These are phyloP conservation scores for Colletotrichum sp. DNA, from an alignment of 2,329 filamentous ascomycete genomes.

Conservation along the genomic window DNA sequence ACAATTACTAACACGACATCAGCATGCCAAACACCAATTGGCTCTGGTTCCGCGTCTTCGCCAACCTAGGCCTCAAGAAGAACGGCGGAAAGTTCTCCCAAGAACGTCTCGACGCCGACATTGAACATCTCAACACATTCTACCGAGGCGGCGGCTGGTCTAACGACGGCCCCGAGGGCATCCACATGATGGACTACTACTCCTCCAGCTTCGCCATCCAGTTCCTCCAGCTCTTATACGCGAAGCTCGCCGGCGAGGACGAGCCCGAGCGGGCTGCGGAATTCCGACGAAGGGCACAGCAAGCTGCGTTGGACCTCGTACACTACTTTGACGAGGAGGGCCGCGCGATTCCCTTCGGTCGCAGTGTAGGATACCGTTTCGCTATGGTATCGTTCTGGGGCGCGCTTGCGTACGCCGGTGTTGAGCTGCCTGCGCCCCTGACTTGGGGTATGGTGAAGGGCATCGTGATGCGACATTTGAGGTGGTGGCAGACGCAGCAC, in stretches of 20 bases:
- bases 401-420: slow-evolving; percentile 75
- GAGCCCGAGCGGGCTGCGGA: slow-evolving; percentile 71
- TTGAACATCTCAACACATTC: slow-evolving; percentile 80
- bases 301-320: slow-evolving; percentile 72
- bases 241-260: slow-evolving; percentile 70
- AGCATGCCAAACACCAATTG: slow-evolving; percentile 74
- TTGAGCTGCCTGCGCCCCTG: slow-evolving; percentile 73
- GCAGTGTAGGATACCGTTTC: slow-evolving; percentile 82
- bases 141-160: slow-evolving; percentile 85
- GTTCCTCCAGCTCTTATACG: slow-evolving; percentile 78
- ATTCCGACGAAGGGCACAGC: slow-evolving; percentile 71
- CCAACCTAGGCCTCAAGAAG: slow-evolving; percentile 77
- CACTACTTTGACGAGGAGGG: slow-evolving; percentile 79
- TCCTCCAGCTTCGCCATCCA: slow-evolving; percentile 84
- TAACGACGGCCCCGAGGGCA: slow-evolving; percentile 78
- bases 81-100: slow-evolving; percentile 76
- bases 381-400: slow-evolving; percentile 88
- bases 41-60: slow-evolving; percentile 87
- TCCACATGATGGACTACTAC: slow-evolving; percentile 88
- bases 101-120: slow-evolving; percentile 73
- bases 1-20: not conserved
- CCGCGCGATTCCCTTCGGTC: slow-evolving; percentile 76
- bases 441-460: slow-evolving; percentile 84
- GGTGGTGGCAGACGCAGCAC: slow-evolving; percentile 79
- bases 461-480: slow-evolving; percentile 73